Evolutionary conservation across 176 grass and related monocot species (phyloP).

Genomic region (Oryza australiensis): DNA sequence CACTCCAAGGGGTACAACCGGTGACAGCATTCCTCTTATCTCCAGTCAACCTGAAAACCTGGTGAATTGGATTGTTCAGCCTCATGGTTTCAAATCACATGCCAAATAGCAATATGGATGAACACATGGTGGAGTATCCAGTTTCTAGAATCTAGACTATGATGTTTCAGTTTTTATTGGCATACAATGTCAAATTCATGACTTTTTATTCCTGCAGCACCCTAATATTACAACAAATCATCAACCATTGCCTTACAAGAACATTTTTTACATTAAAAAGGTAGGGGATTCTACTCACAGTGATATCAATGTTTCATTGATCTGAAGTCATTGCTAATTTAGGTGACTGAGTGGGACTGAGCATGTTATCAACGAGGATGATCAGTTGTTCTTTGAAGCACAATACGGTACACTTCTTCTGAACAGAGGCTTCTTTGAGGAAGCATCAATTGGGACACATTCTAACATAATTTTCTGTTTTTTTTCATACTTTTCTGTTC

Average conservation of each 20-base stretch:
- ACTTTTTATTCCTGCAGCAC: conserved; percentile 13
- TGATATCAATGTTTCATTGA: not conserved
- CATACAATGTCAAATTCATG: not conserved
- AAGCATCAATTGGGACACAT: not conserved
- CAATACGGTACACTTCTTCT: not conserved
- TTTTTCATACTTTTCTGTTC: no score
- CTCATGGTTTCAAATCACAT: not conserved
- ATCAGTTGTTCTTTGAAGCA: not conserved
- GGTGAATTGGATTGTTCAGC: no score
- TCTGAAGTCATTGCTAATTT: conserved; percentile 17
- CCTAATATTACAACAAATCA: conserved; percentile 27
- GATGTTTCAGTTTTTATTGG: not conserved
- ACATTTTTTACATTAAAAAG: conserved; percentile 59
- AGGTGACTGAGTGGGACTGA: conserved; percentile 28
- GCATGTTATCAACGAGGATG: not conserved
- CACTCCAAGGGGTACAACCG: conserved; percentile 27
- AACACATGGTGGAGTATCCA: conserved; percentile 20
- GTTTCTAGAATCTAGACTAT: conserved; percentile 12
- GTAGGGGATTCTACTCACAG: conserved; percentile 3
- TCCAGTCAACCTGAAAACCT: not conserved
- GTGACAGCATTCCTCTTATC: conserved; percentile 14
- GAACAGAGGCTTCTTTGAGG: conserved; percentile 1
- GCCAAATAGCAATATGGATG: not conserved
- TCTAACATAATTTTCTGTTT: conserved; percentile 15
- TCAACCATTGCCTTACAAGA: conserved; percentile 33